These are phyloP conservation scores for Limtongia smithiae DNA, from an alignment of 805 yeast genomes.

Conservation along the genomic window DNA sequence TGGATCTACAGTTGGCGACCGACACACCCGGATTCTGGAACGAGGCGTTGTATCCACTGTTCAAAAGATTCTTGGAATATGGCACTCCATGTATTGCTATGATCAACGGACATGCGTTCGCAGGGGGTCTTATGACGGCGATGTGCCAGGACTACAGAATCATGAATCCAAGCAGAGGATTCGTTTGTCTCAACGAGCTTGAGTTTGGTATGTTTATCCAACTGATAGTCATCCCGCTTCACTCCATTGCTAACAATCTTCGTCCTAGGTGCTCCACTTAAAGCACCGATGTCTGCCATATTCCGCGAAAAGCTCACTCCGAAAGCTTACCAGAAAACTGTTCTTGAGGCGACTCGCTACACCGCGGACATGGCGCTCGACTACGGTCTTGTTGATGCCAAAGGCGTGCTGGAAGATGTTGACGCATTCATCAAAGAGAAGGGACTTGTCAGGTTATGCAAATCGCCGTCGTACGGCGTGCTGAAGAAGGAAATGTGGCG, in stretches of 20 bases:
- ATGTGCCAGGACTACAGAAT: slow-evolving; percentile 40
- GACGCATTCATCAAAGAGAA: slow-evolving; percentile 32
- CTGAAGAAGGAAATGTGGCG: slow-evolving; percentile 30
- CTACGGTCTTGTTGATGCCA: slow-evolving; percentile 35
- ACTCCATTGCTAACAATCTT: not conserved
- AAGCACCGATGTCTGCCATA: slow-evolving; percentile 38
- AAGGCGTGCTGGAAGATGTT: slow-evolving; percentile 38
- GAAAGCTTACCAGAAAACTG: slow-evolving; percentile 34
- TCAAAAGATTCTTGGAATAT: slow-evolving; percentile 37
- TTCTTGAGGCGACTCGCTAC: slow-evolving; percentile 38
- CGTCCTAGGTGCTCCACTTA: slow-evolving; percentile 38
- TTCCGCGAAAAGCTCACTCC: slow-evolving; percentile 36
- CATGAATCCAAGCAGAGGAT: slow-evolving; percentile 41
- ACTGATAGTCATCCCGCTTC: not conserved
- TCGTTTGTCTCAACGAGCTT: slow-evolving; percentile 41
- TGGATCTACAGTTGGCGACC: slow-evolving; percentile 39
- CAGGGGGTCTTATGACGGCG: slow-evolving; percentile 42
- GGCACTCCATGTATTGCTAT: slow-evolving; percentile 43
- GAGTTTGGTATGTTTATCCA: slow-evolving; percentile 30
- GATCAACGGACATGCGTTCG: slow-evolving; percentile 43
- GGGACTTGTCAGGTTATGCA: slow-evolving; percentile 29
- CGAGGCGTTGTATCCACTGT: slow-evolving; percentile 35
- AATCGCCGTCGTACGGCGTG: slow-evolving; percentile 36
- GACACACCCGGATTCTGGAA: slow-evolving; percentile 38
- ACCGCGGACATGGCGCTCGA: slow-evolving; percentile 34